Conservation (phyloP, 2,329 filamentous ascomycete species). For the Scolecobasidium constrictum region DNA sequence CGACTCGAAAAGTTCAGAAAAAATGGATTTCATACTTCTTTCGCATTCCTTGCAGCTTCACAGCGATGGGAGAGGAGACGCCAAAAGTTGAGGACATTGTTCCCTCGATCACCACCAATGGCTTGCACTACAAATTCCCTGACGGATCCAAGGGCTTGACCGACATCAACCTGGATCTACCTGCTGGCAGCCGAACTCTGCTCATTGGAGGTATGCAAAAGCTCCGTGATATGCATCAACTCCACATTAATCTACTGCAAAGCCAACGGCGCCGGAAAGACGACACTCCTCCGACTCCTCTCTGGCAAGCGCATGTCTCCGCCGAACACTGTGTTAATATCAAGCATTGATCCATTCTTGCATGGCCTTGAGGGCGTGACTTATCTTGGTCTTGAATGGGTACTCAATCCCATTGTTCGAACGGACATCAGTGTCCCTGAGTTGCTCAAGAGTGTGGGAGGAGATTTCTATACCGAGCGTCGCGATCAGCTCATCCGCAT, state of each 20-base stretch:
- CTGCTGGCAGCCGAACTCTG: slow-evolving; percentile 74
- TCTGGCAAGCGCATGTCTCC: slow-evolving; percentile 92
- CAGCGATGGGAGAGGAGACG: no score
- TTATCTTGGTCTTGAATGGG: slow-evolving; percentile 96
- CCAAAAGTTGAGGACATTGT: slow-evolving; percentile 15
- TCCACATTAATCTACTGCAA: slow-evolving; percentile 15
- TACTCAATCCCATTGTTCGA: slow-evolving; percentile 90
- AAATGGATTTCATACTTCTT: no score
- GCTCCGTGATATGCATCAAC: no score
- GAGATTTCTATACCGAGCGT: slow-evolving; percentile 68
- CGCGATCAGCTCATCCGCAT: slow-evolving; percentile 80
- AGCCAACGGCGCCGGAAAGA: slow-evolving; percentile 95
- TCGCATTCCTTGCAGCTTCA: no score
- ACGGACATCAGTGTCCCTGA: slow-evolving; percentile 88
- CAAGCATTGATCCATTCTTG: slow-evolving; percentile 84
- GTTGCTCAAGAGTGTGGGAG: slow-evolving; percentile 75
- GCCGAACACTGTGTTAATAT: slow-evolving; percentile 59
- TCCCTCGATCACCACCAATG: slow-evolving; percentile 59
- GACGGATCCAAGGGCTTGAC: slow-evolving; percentile 71
- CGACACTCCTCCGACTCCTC: slow-evolving; percentile 85
- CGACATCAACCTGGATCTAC: slow-evolving; percentile 64
- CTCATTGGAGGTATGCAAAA: slow-evolving; percentile 70
- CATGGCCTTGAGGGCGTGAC: slow-evolving; percentile 85
- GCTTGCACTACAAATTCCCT: slow-evolving; percentile 81
- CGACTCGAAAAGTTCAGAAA: no score